Evolutionary conservation across 2,329 filamentous ascomycete genomes (phyloP), one percentile per base, ranked within the genome.

Genomic region (Elsinoe batatas): DNA sequence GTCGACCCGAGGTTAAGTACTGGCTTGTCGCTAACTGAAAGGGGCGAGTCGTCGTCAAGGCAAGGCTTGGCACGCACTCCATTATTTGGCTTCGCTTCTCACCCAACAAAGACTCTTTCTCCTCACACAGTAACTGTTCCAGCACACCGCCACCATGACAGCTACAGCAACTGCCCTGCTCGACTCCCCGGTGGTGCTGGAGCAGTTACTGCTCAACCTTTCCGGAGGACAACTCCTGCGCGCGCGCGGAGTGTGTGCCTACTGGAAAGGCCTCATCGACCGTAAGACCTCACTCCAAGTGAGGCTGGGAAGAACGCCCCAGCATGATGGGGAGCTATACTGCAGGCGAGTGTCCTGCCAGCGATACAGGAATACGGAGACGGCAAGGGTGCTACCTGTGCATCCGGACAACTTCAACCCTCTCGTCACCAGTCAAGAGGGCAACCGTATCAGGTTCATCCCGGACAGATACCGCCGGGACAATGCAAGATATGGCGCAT

Each of bases 11-110:
- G 38, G 15, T 18, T 8, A 42, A 10, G 15, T 6, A 18, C 38
- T 42, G 38, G 38, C 38, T 42, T 42, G 38, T 42, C 38, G 26
- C 26, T 30, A 42, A 18, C 15, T 18, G 18, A 18, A 42, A 42
- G 15, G 38, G 38, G 26, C 42, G 42, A 22, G 2, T 46, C 26
- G n/a, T 46, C 11, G 18, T 46, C 42, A 26, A 46, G 26, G 26
- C n/a, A 46, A 46, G n/a, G 42, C 42, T 46, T 46, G 42, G 42
- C 42, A 26, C 26, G 42, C 42, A 46, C 20, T 32, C 42, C 20
- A 10, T 12, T 46, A 26, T 26, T 26, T 30, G 11, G 18, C 7
- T 13, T n/a, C n/a, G 11, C 10, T 12, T 46, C 26, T 22, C n/a
- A 22, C 42, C 26, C 42, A 46, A 46, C 42, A 46, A 30, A 26